These are phyloP conservation scores for Arthrinium phaeospermum DNA, from an alignment of 2,329 filamentous ascomycete genomes.

Conservation along the genomic window DNA sequence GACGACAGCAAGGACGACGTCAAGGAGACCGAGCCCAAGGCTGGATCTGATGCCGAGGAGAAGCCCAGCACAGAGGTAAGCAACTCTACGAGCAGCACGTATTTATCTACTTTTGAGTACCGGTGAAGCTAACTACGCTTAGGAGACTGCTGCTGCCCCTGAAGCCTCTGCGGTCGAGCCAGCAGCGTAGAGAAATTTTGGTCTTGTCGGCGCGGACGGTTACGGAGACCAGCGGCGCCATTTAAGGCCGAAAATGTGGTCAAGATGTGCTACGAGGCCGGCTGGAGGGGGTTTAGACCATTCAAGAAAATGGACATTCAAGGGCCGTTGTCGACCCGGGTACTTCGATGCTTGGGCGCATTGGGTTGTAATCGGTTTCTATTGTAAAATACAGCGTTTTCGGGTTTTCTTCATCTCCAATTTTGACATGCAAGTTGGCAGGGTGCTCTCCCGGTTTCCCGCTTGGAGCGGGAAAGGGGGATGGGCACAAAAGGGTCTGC, in stretches of 20 bases:
- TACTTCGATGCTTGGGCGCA: conserved; percentile 5
- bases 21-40: conserved; percentile 30
- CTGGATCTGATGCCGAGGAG: conserved; percentile 35
- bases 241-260: background rate
- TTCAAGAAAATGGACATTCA: background rate
- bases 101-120: background rate
- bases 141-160: background rate
- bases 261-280: background rate
- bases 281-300: background rate
- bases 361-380: conserved; percentile 16
- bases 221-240: background rate
- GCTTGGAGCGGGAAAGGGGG: background rate
- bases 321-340: background rate
- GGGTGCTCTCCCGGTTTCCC: background rate
- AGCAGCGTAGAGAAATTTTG: background rate
- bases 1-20: conserved; percentile 29
- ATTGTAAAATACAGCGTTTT: conserved; percentile 21
- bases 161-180: conserved; percentile 7
- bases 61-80: conserved; percentile 45
- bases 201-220: background rate
- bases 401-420: conserved; percentile 16
- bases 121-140: background rate
- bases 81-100: conserved; percentile 20
- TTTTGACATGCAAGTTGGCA: conserved; percentile 15
- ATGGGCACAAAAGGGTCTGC: background rate